phyloP scores from a whole-genome alignment of 352 stramenopile genomes.

The Phytophthora agathidicida region DNA sequence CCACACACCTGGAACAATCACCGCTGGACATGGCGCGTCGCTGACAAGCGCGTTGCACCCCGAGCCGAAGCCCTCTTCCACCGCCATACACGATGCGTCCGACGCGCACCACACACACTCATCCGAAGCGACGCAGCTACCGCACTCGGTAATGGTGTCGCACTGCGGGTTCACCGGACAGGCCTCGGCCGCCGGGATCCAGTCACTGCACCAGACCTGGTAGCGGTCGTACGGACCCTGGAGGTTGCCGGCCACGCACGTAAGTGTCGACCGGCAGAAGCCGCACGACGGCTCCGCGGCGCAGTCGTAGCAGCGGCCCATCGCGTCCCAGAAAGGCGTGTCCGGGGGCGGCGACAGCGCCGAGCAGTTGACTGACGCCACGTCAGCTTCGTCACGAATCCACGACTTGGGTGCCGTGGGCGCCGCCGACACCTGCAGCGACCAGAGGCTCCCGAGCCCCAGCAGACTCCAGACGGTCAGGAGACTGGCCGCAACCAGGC shows the following conservation, averaged over 20 bases:
- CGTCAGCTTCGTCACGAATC: constrained; percentile 23
- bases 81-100: constrained; percentile 79
- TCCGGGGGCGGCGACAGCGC: constrained; percentile 54
- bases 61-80: constrained; percentile 83
- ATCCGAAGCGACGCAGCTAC: constrained; percentile 55
- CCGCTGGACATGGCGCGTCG: constrained; percentile 81
- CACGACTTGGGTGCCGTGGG: constrained; percentile 31
- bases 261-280: constrained; percentile 93
- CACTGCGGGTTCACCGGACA: constrained; percentile 82
- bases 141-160: constrained; percentile 58
- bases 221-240: constrained; percentile 46
- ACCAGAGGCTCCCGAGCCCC: constrained; percentile 18
- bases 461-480: no score
- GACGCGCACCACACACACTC: constrained; percentile 93
- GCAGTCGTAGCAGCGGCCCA: constrained; percentile 78
- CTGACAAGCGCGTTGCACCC: constrained; percentile 87
- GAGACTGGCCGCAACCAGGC: constrained; percentile 16
- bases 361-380: constrained; percentile 50
- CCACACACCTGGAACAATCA: constrained; percentile 70
- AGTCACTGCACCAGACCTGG: constrained; percentile 59
- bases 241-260: constrained; percentile 75
- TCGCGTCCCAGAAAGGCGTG: constrained; percentile 65
- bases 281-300: constrained; percentile 72
- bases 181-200: constrained; percentile 55
- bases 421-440: constrained; percentile 22